Conservation (phyloP, 2,329 filamentous ascomycete genomes). For the Chrysoporthe puriensis region DNA sequence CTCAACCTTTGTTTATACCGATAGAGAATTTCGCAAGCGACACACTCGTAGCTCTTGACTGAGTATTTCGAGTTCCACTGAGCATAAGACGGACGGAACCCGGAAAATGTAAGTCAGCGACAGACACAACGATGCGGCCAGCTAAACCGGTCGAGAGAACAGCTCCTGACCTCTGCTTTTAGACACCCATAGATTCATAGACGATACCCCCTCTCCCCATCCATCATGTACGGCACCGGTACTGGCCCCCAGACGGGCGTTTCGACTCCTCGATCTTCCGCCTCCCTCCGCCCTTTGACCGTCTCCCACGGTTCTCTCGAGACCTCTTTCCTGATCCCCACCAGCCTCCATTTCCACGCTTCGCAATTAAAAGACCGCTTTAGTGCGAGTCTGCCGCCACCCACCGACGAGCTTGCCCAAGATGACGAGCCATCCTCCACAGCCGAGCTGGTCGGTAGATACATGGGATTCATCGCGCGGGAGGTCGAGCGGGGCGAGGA, state of each 20-base stretch:
- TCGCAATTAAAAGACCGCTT: constrained; percentile 93
- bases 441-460: constrained; percentile 88
- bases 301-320: constrained; percentile 94
- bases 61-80: constrained; percentile 28
- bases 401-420: constrained; percentile 95
- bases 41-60: constrained; percentile 29
- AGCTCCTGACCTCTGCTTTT: constrained; percentile 10
- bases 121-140: background rate
- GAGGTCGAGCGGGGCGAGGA: constrained; percentile 95
- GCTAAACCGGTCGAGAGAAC: background rate
- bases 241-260: constrained; percentile 93
- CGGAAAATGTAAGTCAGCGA: constrained; percentile 20
- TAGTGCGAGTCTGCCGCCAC: constrained; percentile 78
- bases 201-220: constrained; percentile 46
- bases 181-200: constrained; percentile 34
- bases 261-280: constrained; percentile 91
- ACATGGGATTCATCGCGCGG: constrained; percentile 85
- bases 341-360: constrained; percentile 93
- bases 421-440: constrained; percentile 99
- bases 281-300: constrained; percentile 88
- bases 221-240: constrained; percentile 83
- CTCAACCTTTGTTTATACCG: constrained; percentile 16
- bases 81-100: constrained; percentile 15
- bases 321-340: constrained; percentile 93
- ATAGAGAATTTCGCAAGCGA: constrained; percentile 7